Evolutionary conservation across 2,329 filamentous ascomycete species (phyloP).

Genomic region (Achaetomium macrosporum): DNA sequence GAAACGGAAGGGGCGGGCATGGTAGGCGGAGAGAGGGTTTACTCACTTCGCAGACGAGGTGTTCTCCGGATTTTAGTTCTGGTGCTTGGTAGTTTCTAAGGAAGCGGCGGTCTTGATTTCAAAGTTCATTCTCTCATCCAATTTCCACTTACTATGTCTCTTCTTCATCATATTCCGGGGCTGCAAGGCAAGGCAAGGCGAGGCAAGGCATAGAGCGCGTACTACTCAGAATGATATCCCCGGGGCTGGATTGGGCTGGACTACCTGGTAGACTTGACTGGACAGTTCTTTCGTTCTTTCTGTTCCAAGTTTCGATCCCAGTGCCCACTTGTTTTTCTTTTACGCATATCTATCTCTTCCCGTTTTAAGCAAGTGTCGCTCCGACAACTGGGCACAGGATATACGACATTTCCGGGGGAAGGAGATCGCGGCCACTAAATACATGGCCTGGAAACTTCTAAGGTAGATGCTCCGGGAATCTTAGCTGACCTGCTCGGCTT

Average conservation of each 20-base stretch:
- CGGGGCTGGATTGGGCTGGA: neutral
- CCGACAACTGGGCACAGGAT: neutral
- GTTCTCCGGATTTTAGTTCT: no score
- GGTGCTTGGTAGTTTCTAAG: neutral
- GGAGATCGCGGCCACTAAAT: no score
- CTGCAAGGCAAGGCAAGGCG: conserved; percentile 1
- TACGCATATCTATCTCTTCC: neutral
- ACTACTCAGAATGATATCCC: conserved; percentile 11
- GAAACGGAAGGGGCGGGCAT: no score
- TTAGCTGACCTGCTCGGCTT: no score
- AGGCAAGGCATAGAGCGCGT: conserved; percentile 11
- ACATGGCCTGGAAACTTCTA: no score
- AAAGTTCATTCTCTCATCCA: neutral
- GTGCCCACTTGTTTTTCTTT: conserved; percentile 5
- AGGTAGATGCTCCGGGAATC: no score
- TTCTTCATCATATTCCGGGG: neutral
- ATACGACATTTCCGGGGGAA: no score
- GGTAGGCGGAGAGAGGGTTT: no score
- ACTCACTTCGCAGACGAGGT: no score
- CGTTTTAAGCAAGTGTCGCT: neutral
- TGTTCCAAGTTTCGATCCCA: neutral
- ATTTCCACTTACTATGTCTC: neutral
- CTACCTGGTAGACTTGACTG: neutral
- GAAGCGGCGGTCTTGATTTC: neutral
- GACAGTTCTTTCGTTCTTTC: neutral